phyloP scores from a whole-genome alignment of 164 flowering plant genomes.

The Annona cherimola region DNA sequence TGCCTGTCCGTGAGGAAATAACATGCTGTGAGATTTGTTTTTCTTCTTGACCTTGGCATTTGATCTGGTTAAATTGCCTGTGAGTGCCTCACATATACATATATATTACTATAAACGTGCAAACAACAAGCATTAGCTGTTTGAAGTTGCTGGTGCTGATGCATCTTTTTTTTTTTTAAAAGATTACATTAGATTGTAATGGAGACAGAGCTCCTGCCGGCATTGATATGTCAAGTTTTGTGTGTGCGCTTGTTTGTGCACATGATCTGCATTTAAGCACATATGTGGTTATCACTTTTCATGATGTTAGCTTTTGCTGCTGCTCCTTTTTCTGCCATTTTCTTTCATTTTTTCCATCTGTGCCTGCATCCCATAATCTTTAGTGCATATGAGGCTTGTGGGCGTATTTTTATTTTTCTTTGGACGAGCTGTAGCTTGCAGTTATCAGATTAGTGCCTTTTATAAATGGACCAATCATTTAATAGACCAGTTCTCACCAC shows the following conservation, averaged over 20 bases:
- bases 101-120: neutral
- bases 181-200: too few species aligned
- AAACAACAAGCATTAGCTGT: neutral
- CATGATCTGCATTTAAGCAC: neutral
- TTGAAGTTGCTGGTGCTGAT: neutral
- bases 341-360: neutral
- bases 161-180: too few species aligned
- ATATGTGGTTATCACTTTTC: neutral
- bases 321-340: neutral
- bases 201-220: neutral
- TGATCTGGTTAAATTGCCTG: conserved; percentile 4
- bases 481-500: too few species aligned
- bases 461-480: too few species aligned
- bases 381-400: neutral
- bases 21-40: neutral
- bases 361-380: neutral
- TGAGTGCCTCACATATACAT: neutral
- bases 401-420: neutral
- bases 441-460: too few species aligned
- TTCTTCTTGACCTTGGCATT: neutral
- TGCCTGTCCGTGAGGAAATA: conserved; percentile 4
- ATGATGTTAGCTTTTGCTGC: neutral
- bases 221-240: neutral
- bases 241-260: neutral
- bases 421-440: neutral